Evolutionary conservation across 495 filamentous ascomycete genomes (phyloP).

Genomic region (Lepraria neglecta): DNA sequence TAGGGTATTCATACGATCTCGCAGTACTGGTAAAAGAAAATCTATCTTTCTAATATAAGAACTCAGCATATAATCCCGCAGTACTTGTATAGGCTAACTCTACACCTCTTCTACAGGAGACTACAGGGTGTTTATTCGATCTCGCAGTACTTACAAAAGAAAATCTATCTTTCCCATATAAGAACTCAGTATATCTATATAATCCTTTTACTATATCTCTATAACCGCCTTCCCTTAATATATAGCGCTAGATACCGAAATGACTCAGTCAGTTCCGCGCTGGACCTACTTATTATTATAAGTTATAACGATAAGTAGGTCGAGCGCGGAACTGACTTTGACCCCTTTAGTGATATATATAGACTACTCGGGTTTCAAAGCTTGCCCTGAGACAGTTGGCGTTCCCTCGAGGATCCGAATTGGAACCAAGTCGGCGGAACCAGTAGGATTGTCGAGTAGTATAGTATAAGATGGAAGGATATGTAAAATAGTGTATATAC

Average conservation of each 20-base stretch:
- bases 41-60: not conserved
- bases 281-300: too few species aligned
- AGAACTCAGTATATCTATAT: not conserved
- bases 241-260: constrained; percentile 6
- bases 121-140: not conserved
- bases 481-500: constrained; percentile 4
- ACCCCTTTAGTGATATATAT: constrained; percentile 6
- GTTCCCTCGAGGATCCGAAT: constrained; percentile 2
- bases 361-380: not conserved
- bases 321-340: not conserved
- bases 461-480: constrained; percentile 3
- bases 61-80: too few species aligned
- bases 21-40: not conserved
- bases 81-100: constrained; percentile 1
- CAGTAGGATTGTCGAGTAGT: constrained; percentile 2
- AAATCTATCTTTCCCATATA: not conserved
- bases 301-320: constrained; percentile 7
- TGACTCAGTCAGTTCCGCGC: too few species aligned
- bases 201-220: constrained; percentile 1
- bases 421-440: constrained; percentile 5
- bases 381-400: constrained; percentile 5
- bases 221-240: not conserved
- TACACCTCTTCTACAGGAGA: not conserved
- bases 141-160: constrained; percentile 4
- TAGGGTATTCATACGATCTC: constrained; percentile 7